Conservation (phyloP, 345 rosid species). For the Streptanthus diversifolius region DNA sequence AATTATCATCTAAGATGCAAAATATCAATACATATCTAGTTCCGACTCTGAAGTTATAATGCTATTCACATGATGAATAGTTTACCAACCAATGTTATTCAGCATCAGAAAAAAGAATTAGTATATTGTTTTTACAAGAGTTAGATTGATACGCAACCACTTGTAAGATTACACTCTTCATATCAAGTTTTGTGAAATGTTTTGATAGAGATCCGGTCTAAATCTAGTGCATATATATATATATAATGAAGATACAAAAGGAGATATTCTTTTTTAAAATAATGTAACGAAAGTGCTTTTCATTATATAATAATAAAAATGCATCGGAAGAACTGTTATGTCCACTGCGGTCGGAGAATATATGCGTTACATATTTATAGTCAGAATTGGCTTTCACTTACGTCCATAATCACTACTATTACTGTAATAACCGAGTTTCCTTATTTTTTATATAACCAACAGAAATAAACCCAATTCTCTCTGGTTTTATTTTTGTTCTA, state of each 20-base stretch:
- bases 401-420: constrained; percentile 1
- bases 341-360: constrained; percentile 40
- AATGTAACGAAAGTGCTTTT: constrained; percentile 9
- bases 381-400: constrained; percentile 15
- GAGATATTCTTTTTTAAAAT: constrained; percentile 16
- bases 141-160: neutral
- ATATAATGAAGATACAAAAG: constrained; percentile 16
- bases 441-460: neutral
- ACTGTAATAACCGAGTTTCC: neutral
- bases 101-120: neutral
- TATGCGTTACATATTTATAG: constrained; percentile 21
- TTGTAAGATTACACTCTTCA: neutral
- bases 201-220: constrained; percentile 9
- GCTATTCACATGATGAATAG: neutral
- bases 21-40: neutral
- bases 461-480: neutral
- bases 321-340: constrained; percentile 12
- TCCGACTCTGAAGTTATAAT: neutral
- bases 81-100: neutral
- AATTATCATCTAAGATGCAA: neutral
- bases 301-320: neutral
- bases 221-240: neutral
- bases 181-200: neutral
- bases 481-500: neutral
- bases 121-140: neutral